Base-by-base conservation (phyloP, 371 early-diverging fungal species). In the Mortierella sp. region DNA sequence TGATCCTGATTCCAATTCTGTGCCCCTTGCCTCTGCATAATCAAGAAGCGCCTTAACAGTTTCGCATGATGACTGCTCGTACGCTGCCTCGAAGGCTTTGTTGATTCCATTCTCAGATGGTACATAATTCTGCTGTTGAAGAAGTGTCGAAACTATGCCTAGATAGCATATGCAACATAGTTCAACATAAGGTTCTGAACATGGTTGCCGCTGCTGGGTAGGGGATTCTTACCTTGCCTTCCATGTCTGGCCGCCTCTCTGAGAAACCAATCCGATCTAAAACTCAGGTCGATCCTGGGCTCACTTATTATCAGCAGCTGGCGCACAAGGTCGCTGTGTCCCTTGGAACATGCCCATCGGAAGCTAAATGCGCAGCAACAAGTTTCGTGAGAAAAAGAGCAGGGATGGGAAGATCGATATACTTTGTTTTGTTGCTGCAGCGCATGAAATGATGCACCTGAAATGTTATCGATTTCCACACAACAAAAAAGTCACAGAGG, bases 261-360 rank as follows among this genome's bases (percentile, higher is more conserved):
- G 26, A 76, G 46, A 32, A 69, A 76, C 76, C 76, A 76, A 49
- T 76, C 76, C 8, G 64, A 60, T 28, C 64, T 63, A 21, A 64
- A 64, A 3, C 56, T 55, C 14, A 76, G 58, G 44, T 76, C 76
- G 30, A 76, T 56, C 42, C 34, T 52, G 17, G 76, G 70, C 17
- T 76, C 62, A 14, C 52, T 44, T 7, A 1, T 34, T 19, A 49
- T 26, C 24, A 76, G 60, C 21, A 76, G 31, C 3, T 60, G 57
- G 24, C 34, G 12, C 12, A 76, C 70, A 6, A 76, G 53, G 26
- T 64, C 65, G 21, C 49, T 27, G 31, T 69, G 61, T 12, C 76
- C 76, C 24, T 76, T 76, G 23, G 76, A 59, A 43, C 76, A 76
- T 2, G 76, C 76, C 76, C 76, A 76, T 60, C 76, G 69, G 48